Evolutionary conservation across 768 basidiomycete species (phyloP), one percentile per base, ranked within the genome.

Genomic region (Porphyrellus cyaneotinctus): DNA sequence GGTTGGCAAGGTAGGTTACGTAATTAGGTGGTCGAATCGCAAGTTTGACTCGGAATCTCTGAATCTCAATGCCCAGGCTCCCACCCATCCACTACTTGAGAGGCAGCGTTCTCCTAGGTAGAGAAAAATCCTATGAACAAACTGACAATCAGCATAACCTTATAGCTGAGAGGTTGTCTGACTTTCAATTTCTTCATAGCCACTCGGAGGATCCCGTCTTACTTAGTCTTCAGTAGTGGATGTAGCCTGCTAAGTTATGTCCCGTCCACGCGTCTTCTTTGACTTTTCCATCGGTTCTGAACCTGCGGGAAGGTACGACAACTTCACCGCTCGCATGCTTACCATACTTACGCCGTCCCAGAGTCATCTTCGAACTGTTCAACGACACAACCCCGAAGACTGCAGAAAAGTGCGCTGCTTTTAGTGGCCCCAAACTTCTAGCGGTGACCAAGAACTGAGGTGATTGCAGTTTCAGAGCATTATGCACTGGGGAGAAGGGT

Each of bases 401-500:
- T 12, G 75, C 74, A 53, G 87, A 92, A 77, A 93, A 94, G 91
- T 92, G 62, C 51, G 77, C 58, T 18, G 15, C 37, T 51, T 36
- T 35, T 13, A 28, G 38, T 46, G 17, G 26, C n/a, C 30, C 26
- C n/a, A 28, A 30, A 47, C 23, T 37, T 43, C 18, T 30, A 44
- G 23, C 37, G 38, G 33, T 51, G 22, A 5, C 45, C 11, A 2
- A 38, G 20, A 57, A 37, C 55, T 68, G 32, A 63, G 10, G 33
- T 45, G 10, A 46, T 47, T 15, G 12, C 42, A 95, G 91, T 71
- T 95, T 95, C 67, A 82, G 92, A 39, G 82, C 84, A 4, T 73
- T 95, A 47, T 91, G 88, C 66, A 95, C 91, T 1, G 93, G 93
- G 10, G 88, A 92, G 67, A 84, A 82, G 62, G 93, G 92, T 6